phyloP scores from a whole-genome alignment of 805 yeast genomes.

The Cyberlindnera maritima region DNA sequence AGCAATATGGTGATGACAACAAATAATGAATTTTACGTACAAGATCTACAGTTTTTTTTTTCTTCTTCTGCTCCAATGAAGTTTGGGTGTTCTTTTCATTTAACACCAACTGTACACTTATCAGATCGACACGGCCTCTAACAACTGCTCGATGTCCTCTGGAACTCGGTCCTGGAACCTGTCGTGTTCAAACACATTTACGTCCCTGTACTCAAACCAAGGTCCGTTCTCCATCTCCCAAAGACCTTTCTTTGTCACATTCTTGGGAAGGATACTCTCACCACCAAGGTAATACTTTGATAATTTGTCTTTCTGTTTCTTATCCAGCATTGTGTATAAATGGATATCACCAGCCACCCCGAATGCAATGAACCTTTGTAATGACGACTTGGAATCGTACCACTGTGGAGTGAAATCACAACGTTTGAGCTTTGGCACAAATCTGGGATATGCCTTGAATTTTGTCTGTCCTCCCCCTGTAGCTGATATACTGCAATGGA shows the following conservation, averaged over 20 bases:
- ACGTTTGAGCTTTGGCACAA: conserved; percentile 31
- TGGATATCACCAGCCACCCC: conserved; percentile 40
- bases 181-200: conserved; percentile 19
- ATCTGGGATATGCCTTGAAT: conserved; percentile 24
- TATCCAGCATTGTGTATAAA: conserved; percentile 24
- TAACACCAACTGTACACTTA: too few species aligned
- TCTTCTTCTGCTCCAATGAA: neutral
- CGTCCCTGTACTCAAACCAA: conserved; percentile 15
- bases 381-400: conserved; percentile 16
- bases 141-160: conserved; percentile 5
- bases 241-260: conserved; percentile 22
- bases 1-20: conserved; percentile 31
- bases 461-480: conserved; percentile 12
- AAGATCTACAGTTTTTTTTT: neutral
- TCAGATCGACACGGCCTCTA: conserved; percentile 14
- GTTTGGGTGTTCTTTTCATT: too few species aligned
- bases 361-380: conserved; percentile 24
- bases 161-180: conserved; percentile 8
- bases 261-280: neutral
- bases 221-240: conserved; percentile 20
- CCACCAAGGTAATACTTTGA: neutral
- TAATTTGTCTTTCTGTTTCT: conserved; percentile 4
- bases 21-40: neutral
- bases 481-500: conserved; percentile 21
- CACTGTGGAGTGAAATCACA: conserved; percentile 34